Conservation (phyloP, 1,139 yeast genomes). For the Suhomyces bokatorum region DNA sequence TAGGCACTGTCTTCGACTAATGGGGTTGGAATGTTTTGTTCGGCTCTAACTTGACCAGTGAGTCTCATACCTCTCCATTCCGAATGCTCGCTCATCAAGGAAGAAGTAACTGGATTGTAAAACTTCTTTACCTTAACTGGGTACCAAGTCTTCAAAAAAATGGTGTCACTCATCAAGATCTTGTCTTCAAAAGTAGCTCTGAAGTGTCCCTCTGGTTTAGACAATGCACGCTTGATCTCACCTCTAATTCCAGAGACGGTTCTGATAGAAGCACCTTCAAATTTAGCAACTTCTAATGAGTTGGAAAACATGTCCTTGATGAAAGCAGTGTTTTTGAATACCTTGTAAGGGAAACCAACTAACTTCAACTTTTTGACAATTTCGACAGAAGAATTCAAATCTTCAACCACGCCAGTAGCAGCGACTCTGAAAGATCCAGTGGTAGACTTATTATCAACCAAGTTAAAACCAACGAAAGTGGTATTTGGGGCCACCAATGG, state of each 20-base stretch:
- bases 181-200: constrained; percentile 99
- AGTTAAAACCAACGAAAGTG: constrained; percentile 92
- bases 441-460: constrained; percentile 79
- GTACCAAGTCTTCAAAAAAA: constrained; percentile 94
- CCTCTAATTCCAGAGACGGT: constrained; percentile 98
- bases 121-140: constrained; percentile 88
- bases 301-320: constrained; percentile 95
- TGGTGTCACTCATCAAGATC: constrained; percentile 82
- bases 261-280: constrained; percentile 95
- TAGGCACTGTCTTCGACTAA: constrained; percentile 66
- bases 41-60: constrained; percentile 92
- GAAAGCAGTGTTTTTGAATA: constrained; percentile 94
- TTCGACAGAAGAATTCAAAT: constrained; percentile 84
- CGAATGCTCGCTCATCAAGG: constrained; percentile 68
- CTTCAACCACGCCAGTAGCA: constrained; percentile 97
- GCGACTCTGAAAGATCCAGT: constrained; percentile 92
- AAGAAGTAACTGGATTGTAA: constrained; percentile 94
- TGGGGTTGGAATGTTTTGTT: constrained; percentile 65
- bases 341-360: constrained; percentile 92
- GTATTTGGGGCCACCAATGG: constrained; percentile 97
- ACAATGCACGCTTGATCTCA: constrained; percentile 90
- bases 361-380: constrained; percentile 94
- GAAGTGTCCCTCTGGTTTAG: constrained; percentile 95
- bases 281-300: constrained; percentile 91
- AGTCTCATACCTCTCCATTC: constrained; percentile 97